These are phyloP conservation scores for Beauveria brongniartii DNA, from an alignment of 2,329 filamentous ascomycete species.

Conservation along the genomic window DNA sequence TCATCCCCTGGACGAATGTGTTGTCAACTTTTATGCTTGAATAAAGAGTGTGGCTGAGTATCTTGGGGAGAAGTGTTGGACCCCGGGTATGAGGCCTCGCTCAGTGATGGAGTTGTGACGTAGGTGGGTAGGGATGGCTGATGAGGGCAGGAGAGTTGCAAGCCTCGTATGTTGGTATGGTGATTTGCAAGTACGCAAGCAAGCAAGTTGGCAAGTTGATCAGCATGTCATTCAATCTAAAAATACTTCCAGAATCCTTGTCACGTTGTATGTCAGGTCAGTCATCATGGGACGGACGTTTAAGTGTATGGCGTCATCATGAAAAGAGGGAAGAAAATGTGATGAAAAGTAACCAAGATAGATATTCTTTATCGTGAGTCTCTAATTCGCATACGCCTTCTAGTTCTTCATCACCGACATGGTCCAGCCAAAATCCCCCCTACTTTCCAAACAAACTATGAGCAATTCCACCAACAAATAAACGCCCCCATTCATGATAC, in stretches of 20 bases:
- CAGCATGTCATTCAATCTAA: background rate
- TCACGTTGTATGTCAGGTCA: background rate
- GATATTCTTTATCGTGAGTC: background rate
- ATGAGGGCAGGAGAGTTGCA: background rate
- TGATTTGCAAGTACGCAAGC: too few species aligned
- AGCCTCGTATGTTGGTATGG: background rate
- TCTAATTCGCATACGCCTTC: background rate
- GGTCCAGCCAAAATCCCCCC: background rate
- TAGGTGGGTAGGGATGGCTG: background rate
- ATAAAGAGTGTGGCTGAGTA: background rate
- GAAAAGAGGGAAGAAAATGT: background rate
- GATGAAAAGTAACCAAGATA: background rate
- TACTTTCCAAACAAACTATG: background rate
- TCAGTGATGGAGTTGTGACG: conserved; percentile 3
- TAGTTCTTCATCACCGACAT: background rate
- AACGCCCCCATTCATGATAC: background rate
- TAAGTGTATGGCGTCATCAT: background rate
- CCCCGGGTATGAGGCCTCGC: background rate
- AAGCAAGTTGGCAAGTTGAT: background rate
- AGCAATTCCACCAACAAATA: background rate
- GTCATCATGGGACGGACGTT: background rate
- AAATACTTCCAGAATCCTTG: background rate
- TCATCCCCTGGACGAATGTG: background rate
- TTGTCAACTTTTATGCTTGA: too few species aligned
- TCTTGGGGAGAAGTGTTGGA: background rate